These are phyloP conservation scores for Galerina sulciceps DNA, from an alignment of 768 basidiomycete genomes.

Conservation along the genomic window DNA sequence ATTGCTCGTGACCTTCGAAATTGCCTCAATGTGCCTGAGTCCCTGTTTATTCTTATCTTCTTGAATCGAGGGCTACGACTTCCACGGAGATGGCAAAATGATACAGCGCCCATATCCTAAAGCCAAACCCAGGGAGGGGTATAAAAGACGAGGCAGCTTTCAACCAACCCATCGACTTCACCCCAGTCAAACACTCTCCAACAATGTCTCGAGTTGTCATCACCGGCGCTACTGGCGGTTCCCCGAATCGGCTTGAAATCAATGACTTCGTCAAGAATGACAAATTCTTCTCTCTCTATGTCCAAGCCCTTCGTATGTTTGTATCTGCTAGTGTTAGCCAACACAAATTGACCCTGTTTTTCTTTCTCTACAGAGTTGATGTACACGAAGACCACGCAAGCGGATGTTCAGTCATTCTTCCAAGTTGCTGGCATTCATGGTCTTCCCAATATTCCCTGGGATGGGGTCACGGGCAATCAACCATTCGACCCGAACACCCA, in stretches of 20 bases:
- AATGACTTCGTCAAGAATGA: conserved; percentile 44
- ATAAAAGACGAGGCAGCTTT: neutral
- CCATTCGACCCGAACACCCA: conserved; percentile 23
- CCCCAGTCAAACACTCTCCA: neutral
- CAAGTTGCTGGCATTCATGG: conserved; percentile 58
- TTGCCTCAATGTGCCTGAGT: too few relatives aligned
- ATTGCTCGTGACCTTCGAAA: too few relatives aligned
- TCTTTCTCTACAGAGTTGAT: conserved; percentile 29
- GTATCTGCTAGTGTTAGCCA: neutral
- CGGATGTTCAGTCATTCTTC: conserved; percentile 42
- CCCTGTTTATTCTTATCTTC: too few relatives aligned
- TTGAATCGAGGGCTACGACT: too few relatives aligned
- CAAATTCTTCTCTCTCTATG: conserved; percentile 52
- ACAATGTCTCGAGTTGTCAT: conserved; percentile 24
- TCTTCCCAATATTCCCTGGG: conserved; percentile 48
- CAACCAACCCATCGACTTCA: neutral
- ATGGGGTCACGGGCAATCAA: conserved; percentile 35
- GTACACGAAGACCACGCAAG: conserved; percentile 29
- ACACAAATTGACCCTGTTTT: neutral
- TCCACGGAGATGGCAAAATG: too few relatives aligned
- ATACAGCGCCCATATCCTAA: too few relatives aligned
- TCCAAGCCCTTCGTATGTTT: conserved; percentile 51
- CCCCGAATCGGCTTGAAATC: conserved; percentile 47
- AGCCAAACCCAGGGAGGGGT: neutral
- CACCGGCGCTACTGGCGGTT: conserved; percentile 30